Evolutionary conservation across 257 asterid genomes (phyloP).

Genomic region (Gentiana straminea): DNA sequence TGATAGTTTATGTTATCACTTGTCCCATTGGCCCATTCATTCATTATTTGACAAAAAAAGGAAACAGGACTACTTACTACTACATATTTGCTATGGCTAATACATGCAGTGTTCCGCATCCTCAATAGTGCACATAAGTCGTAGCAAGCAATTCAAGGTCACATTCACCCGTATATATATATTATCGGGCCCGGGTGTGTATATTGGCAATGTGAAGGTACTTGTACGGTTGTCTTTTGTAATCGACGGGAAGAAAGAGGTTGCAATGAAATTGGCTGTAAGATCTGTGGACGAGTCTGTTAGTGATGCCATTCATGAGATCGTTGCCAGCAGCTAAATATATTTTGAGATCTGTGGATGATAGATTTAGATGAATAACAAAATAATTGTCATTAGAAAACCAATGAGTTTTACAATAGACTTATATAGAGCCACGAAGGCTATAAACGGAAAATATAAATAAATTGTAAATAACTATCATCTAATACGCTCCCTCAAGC

Average conservation of each 20-base stretch:
- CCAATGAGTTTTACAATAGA: no score
- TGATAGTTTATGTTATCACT: no score
- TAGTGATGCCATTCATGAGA: slow-evolving; percentile 87
- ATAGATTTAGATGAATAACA: no score
- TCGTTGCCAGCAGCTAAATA: slow-evolving; percentile 77
- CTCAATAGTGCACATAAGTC: slow-evolving; percentile 73
- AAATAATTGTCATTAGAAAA: no score
- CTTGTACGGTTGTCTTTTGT: slow-evolving; percentile 85
- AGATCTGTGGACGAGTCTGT: slow-evolving; percentile 78
- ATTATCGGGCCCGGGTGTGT: slow-evolving; percentile 60
- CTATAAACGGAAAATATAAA: neutral
- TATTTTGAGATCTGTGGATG: neutral
- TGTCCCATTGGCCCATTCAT: no score
- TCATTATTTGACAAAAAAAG: neutral
- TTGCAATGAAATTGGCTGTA: slow-evolving; percentile 92
- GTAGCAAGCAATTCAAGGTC: slow-evolving; percentile 83
- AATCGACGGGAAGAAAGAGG: slow-evolving; percentile 72
- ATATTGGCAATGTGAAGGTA: slow-evolving; percentile 82
- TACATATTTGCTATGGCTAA: neutral
- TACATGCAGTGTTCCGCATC: neutral
- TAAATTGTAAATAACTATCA: no score
- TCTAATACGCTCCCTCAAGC: no score
- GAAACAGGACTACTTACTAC: neutral
- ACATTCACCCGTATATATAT: slow-evolving; percentile 67
- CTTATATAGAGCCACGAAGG: no score